A percentile compares a stretch with the other conserved stretches of the same genome.
Evolutionary conservation across 495 filamentous ascomycete genomes (phyloP).

Genomic region (Aspergillus nidulans): DNA sequence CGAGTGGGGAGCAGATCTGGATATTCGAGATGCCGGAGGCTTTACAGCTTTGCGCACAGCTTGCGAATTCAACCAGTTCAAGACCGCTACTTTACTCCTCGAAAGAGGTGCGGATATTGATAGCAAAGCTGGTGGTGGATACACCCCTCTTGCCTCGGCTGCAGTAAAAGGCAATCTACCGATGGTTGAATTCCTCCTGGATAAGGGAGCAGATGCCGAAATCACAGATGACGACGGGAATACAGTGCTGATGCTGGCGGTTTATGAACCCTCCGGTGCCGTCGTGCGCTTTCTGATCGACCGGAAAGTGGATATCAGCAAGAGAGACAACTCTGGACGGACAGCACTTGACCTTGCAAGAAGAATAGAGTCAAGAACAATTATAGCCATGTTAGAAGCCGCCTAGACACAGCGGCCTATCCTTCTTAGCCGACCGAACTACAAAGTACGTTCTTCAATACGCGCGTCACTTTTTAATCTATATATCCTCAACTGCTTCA

Average conservation of each 20-base stretch:
- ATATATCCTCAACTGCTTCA: no score
- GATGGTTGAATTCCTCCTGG: conserved; percentile 22
- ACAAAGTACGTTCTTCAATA: no score
- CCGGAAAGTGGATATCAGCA: background rate
- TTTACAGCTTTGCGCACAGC: conserved; percentile 16
- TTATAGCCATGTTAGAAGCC: background rate
- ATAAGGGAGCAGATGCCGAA: conserved; percentile 21
- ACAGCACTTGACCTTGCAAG: background rate
- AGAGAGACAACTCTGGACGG: background rate
- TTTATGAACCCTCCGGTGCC: background rate
- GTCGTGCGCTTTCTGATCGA: background rate
- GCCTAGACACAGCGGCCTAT: background rate
- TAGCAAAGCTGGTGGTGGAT: background rate
- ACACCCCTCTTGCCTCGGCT: conserved; percentile 3
- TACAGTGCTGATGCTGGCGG: conserved; percentile 11
- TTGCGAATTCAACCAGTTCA: background rate
- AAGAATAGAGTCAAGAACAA: background rate
- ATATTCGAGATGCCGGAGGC: conserved; percentile 1
- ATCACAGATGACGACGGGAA: conserved; percentile 8
- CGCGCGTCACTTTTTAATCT: no score
- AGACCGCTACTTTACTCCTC: conserved; percentile 13
- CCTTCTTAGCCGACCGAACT: background rate
- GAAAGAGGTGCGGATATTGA: conserved; percentile 17
- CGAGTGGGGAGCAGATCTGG: conserved; percentile 15
- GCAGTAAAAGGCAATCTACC: background rate